Evolutionary conservation across 345 rosid species (phyloP).

Genomic region (Ceriops decandra): DNA sequence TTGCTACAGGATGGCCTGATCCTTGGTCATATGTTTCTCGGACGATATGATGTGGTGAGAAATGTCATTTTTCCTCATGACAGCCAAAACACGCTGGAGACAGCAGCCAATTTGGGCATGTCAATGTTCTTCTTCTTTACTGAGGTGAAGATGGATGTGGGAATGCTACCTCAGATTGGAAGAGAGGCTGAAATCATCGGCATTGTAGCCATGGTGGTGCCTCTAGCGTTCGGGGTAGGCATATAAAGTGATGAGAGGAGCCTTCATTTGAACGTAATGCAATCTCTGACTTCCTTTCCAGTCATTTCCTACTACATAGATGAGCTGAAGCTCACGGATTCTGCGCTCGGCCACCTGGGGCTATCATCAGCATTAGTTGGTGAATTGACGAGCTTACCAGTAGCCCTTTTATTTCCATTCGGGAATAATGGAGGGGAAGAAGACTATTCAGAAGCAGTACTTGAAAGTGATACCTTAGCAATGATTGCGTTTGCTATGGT

Average conservation of each 20-base stretch:
- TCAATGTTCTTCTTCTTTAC: conserved; percentile 26
- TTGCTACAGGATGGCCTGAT: conserved; percentile 31
- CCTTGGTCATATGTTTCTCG: conserved; percentile 31
- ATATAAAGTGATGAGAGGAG: not conserved
- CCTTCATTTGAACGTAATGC: conserved; percentile 2
- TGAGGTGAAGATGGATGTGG: conserved; percentile 33
- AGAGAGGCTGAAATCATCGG: conserved; percentile 21
- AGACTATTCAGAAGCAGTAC: too few relatives aligned
- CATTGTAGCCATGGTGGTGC: not conserved
- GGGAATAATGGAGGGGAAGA: not conserved
- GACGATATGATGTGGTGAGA: conserved; percentile 1
- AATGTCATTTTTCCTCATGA: conserved; percentile 15
- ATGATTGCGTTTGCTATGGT: not conserved
- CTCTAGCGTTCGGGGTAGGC: not conserved
- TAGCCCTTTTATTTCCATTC: not conserved
- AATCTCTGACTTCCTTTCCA: conserved; percentile 30
- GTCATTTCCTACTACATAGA: conserved; percentile 26
- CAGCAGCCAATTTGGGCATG: conserved; percentile 17
- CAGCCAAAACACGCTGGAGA: conserved; percentile 16
- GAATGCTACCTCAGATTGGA: conserved; percentile 20
- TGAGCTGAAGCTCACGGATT: conserved; percentile 35
- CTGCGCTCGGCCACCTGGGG: conserved; percentile 37
- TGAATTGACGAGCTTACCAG: conserved; percentile 18
- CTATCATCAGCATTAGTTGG: conserved; percentile 21
- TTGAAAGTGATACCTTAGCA: not conserved